Base-by-base conservation (phyloP, 2,329 filamentous ascomycete genomes). In the Aspergillus cejpii region DNA sequence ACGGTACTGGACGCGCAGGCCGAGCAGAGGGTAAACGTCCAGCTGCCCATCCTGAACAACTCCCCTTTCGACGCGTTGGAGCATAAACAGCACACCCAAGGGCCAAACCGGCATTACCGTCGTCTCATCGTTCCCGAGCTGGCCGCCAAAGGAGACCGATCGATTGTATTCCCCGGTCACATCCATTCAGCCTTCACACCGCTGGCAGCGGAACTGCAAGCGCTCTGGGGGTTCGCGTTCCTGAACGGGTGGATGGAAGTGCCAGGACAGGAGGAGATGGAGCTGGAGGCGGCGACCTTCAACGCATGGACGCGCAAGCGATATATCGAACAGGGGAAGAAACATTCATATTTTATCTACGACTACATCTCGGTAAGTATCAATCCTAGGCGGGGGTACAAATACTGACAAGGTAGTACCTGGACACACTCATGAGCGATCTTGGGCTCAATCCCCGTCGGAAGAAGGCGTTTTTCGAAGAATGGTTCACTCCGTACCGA, bases 261-360 rank as follows among this genome's bases (percentile, higher is more conserved):
- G 1, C 64, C 63, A 1, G 15, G 43, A 1, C 45, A 47, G 29
- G 47, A 53, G 2, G 52, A 50, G 1, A 65, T 64, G 61, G 58
- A 56, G 37, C n/a, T 43, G 6, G 64, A 66, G 42, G 54, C 57
- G 3, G 56, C 64, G 1, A 41, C 41, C n/a, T 65, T 52, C 50
- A 65, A 62, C 34, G 57, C 51, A 1, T 68, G 65, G 64, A 57
- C 56, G 5, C 41, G 53, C 4, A 64, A 63, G 49, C 49, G 65
- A 17, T 68, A 68, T 47, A 36, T 60, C 1, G 44, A 44, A 8
- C 52, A 60, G 17, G 66, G 66, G 14, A 38, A 43, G 23, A 64
- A 61, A 39, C 51, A 59, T 40, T 37, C 63, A 2, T 65, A 64
- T 39, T 45, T 54, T 7, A 54, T 67, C 10, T 65, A 54, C 43